Evolutionary conservation across 2,329 filamentous ascomycete genomes (phyloP).

Genomic region (Xylaria multiplex): DNA sequence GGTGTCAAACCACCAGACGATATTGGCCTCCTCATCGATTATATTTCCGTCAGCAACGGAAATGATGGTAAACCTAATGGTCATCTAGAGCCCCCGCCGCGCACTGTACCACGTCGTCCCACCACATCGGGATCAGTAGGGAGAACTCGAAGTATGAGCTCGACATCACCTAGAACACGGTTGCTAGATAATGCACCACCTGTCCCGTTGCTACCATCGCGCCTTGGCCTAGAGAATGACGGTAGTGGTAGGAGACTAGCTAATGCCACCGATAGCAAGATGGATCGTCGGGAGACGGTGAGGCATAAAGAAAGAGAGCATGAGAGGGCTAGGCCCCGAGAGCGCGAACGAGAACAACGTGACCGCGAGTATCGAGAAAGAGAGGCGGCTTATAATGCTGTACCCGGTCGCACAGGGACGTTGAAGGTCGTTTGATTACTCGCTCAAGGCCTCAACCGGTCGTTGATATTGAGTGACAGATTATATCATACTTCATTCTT

Average conservation of each 20-base stretch:
- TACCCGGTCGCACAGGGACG: conserved; percentile 47
- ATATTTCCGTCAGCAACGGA: conserved; percentile 43
- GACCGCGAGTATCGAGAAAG: conserved; percentile 40
- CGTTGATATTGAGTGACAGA: neutral
- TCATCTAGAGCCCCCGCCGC: conserved; percentile 40
- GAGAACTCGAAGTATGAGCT: conserved; percentile 47
- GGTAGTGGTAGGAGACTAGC: conserved; percentile 19
- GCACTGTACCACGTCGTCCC: conserved; percentile 42
- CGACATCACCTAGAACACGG: conserved; percentile 37
- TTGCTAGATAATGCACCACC: conserved; percentile 39
- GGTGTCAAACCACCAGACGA: conserved; percentile 49
- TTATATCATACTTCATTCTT: neutral
- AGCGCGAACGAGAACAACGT: conserved; percentile 38
- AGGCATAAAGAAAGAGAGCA: conserved; percentile 37
- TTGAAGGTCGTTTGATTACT: conserved; percentile 47
- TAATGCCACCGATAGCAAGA: conserved; percentile 12
- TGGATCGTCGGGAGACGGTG: conserved; percentile 18
- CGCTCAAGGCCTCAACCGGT: neutral
- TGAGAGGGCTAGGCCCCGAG: conserved; percentile 36
- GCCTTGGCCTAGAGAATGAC: conserved; percentile 4
- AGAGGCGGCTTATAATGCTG: conserved; percentile 44
- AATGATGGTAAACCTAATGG: conserved; percentile 22
- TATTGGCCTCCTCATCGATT: conserved; percentile 46
- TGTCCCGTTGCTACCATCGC: conserved; percentile 43
- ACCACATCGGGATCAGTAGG: conserved; percentile 37